phyloP scores from a whole-genome alignment of 148 eudicot genomes.

The Rhododendron ovatum region DNA sequence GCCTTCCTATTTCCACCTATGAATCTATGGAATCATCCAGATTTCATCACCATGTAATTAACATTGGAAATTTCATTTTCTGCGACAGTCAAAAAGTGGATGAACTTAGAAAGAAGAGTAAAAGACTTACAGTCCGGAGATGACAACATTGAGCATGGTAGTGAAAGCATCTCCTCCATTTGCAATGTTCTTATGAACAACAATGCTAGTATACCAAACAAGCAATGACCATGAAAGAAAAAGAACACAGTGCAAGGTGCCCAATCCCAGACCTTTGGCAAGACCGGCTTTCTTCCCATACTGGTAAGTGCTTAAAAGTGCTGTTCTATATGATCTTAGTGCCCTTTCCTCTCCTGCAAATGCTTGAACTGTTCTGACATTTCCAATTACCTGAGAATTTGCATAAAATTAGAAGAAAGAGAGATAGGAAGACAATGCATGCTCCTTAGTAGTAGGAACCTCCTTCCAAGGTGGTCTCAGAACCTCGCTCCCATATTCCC shows the following conservation, averaged over 20 bases:
- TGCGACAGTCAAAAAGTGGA: background rate
- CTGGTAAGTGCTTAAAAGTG: conserved; percentile 67
- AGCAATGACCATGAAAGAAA: conserved; percentile 98
- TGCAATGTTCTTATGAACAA: conserved; percentile 81
- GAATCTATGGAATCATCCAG: background rate
- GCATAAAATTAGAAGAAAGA: background rate
- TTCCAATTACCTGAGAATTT: conserved; percentile 70
- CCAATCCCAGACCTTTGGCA: conserved; percentile 93
- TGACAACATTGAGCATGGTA: conserved; percentile 98
- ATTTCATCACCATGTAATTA: background rate
- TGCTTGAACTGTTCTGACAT: conserved; percentile 97
- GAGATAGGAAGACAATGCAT: background rate
- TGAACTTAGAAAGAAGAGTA: conserved; percentile 1
- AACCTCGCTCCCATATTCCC: too few species aligned
- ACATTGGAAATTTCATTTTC: background rate
- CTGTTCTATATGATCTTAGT: conserved; percentile 54
- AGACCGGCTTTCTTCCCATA: conserved; percentile 90
- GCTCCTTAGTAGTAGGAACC: background rate
- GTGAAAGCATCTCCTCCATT: conserved; percentile 98
- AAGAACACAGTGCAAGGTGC: conserved; percentile 80
- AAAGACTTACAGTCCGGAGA: conserved; percentile 89
- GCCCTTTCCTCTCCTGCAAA: conserved; percentile 94
- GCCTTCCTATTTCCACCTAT: background rate
- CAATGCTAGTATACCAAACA: conserved; percentile 90
- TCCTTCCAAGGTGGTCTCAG: too few species aligned